phyloP scores from a whole-genome alignment of 2,329 filamentous ascomycete genomes.

The Epichloe amarillans region DNA sequence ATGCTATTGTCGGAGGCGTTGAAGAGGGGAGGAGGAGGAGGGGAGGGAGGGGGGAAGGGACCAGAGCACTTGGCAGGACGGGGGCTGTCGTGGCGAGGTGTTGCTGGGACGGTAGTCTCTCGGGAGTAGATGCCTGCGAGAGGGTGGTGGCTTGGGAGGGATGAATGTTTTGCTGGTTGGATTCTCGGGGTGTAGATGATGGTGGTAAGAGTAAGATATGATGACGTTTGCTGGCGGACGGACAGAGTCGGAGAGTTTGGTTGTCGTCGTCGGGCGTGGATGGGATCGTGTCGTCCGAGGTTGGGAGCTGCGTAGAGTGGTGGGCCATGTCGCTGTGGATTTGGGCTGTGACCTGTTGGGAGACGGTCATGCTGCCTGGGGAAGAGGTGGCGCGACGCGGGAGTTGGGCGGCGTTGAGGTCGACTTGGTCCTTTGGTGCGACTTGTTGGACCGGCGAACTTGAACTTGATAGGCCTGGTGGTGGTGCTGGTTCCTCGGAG shows the following conservation, averaged over 20 bases:
- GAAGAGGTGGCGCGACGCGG: not conserved
- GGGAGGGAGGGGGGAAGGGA: not conserved
- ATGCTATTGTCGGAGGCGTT: conserved; percentile 14
- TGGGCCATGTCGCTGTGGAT: conserved; percentile 31
- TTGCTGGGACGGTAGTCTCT: conserved; percentile 9
- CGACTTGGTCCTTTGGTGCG: not conserved
- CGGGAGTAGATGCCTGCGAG: conserved; percentile 22
- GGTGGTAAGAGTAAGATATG: not conserved
- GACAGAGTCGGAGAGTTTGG: conserved; percentile 1
- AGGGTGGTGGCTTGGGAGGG: conserved; percentile 25
- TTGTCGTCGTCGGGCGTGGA: conserved; percentile 17
- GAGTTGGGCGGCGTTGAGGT: not conserved
- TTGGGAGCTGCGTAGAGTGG: conserved; percentile 23
- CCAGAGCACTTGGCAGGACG: not conserved
- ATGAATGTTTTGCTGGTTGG: conserved; percentile 5
- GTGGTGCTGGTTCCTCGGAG: conserved; percentile 6
- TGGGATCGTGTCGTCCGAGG: conserved; percentile 16
- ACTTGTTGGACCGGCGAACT: not conserved
- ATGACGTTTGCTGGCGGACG: not conserved
- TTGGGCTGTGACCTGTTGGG: conserved; percentile 39
- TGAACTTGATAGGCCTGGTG: not conserved
- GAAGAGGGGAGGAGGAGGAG: conserved; percentile 7
- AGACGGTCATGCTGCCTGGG: conserved; percentile 24
- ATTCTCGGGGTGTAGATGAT: conserved; percentile 4
- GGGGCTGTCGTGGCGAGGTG: not conserved